phyloP scores from a whole-genome alignment of 164 flowering plant species.

The Chimonanthus praecox region DNA sequence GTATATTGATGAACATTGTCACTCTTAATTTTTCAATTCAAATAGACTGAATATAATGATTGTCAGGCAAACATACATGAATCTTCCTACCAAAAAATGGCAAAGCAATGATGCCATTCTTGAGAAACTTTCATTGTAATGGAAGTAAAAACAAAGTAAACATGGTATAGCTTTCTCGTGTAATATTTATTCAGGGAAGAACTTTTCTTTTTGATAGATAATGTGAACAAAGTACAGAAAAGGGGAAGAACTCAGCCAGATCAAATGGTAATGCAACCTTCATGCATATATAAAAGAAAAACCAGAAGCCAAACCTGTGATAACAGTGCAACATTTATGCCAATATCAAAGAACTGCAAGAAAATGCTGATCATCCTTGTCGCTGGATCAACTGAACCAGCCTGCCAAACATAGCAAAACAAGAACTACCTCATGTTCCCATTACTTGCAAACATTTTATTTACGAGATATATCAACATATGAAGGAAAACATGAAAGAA shows the following conservation, averaged over 20 bases:
- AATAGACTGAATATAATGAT: neutral
- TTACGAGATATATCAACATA: neutral
- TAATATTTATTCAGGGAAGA: neutral
- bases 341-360: constrained; percentile 92
- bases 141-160: neutral
- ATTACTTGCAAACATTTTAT: neutral
- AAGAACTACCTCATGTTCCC: neutral
- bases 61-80: no score
- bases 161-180: neutral
- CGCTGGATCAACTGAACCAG: constrained; percentile 95
- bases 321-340: constrained; percentile 70
- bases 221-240: no score
- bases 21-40: neutral
- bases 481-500: neutral
- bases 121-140: no score
- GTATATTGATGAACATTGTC: neutral
- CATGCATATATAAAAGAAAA: neutral
- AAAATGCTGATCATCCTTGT: constrained; percentile 81
- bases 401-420: constrained; percentile 39
- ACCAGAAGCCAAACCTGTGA: constrained; percentile 65
- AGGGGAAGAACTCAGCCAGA: no score
- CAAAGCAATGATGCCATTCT: no score
- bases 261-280: neutral
- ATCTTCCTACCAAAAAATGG: no score
- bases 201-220: neutral